Conservation (phyloP, 2,329 filamentous ascomycete species). For the Cordyceps fumosorosea region DNA sequence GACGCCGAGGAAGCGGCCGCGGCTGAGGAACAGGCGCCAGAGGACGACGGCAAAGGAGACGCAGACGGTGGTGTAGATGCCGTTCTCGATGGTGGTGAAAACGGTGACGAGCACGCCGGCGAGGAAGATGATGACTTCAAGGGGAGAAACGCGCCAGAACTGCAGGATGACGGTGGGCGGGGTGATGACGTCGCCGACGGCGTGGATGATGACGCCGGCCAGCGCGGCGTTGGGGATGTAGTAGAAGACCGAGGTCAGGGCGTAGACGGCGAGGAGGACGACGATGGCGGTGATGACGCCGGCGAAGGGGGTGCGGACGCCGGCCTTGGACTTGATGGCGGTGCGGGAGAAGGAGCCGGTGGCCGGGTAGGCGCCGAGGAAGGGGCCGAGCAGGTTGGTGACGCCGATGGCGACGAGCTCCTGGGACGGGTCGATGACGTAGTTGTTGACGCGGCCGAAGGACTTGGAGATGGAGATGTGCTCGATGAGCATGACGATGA, state of each 20-base stretch:
- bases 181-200: conserved; percentile 87
- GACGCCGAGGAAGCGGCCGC: conserved; percentile 71
- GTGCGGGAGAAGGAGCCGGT: conserved; percentile 96
- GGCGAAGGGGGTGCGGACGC: conserved; percentile 83
- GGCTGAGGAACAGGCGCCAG: conserved; percentile 76
- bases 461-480: conserved; percentile 97
- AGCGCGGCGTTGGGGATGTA: conserved; percentile 82
- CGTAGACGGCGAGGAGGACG: conserved; percentile 85
- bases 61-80: conserved; percentile 80
- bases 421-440: conserved; percentile 90
- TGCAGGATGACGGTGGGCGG: conserved; percentile 87
- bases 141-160: conserved; percentile 87
- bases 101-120: conserved; percentile 84
- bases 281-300: conserved; percentile 82
- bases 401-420: conserved; percentile 93
- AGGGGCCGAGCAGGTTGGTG: conserved; percentile 82
- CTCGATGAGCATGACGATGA: conserved; percentile 94
- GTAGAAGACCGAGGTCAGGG: conserved; percentile 81
- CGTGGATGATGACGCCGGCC: conserved; percentile 89
- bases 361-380: conserved; percentile 84
- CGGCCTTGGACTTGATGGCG: conserved; percentile 94
- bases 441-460: conserved; percentile 93
- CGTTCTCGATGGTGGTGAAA: conserved; percentile 83
- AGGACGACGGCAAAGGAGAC: conserved; percentile 72
- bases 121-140: conserved; percentile 91